Evolutionary conservation across 2,329 filamentous ascomycete genomes (phyloP), one percentile per base, ranked within the genome.

Genomic region (Penicillium corylophilum): DNA sequence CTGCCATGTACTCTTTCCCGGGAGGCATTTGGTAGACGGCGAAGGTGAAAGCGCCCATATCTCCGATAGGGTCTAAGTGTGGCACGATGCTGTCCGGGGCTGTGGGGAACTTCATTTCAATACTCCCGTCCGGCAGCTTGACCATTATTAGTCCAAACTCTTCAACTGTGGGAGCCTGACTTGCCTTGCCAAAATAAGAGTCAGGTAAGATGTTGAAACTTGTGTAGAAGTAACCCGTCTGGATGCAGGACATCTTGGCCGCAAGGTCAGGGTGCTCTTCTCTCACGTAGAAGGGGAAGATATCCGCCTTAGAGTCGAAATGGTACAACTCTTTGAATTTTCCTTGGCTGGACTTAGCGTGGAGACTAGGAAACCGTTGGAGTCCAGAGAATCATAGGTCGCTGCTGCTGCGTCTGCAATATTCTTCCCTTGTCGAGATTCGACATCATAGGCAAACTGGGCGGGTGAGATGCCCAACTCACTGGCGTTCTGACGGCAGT

Each of bases 371-470:
- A 82, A 79, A 0, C 79, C 76, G 53, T 79, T 80, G 1, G 59
- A 63, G 24, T 77, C 76, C 1, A 82, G 67, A 15, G 16, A 40
- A 24, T 35, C 33, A 40, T 12, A 29, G 12, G 28, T 29, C 28
- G 16, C 70, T 1, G 78, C 77, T 0, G 79, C 81, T 0, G 81
- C 81, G 54, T 82, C 79, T 3, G 73, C 77, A 31, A 84, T 79
- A 50, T 83, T 83, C 56, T 73, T 77, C 0, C 80, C 79, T 29
- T 29, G 28, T 13, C 12, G 28, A 29, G 6, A 13, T 29, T 29
- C 28, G 28, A 29, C 28, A 29, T 80, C 70, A 57, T 78, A 79
- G 0, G 77, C 75, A 52, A 73, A 77, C 48, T 64, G 64, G 10
- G 77, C 71, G 55, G 72, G 76, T 0, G 70, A 72, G 15, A 79